A percentile compares a stretch with the other conserved stretches of the same genome.
Conservation (phyloP, 805 yeast species). For the Hyphopichia homilentoma region DNA sequence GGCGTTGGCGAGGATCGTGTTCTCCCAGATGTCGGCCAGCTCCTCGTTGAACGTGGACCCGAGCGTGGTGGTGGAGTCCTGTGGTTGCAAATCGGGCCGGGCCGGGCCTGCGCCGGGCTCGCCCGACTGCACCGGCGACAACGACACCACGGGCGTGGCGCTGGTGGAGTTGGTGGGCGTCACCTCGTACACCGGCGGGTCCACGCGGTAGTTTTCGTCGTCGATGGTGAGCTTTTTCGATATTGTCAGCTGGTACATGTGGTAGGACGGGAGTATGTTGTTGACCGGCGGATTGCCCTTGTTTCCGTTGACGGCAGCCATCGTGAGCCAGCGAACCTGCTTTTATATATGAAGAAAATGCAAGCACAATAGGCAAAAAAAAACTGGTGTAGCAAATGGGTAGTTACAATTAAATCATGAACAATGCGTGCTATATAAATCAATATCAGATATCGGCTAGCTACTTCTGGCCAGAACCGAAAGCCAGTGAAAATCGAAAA, state of each 20-base stretch:
- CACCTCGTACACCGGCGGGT: constrained; percentile 37
- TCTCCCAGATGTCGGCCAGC: constrained; percentile 33
- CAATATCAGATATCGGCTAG: no score
- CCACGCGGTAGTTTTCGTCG: constrained; percentile 36
- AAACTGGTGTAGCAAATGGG: no score
- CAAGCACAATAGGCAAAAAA: no score
- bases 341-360: no score
- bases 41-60: constrained; percentile 16
- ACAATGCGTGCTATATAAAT: no score
- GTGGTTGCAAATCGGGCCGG: constrained; percentile 3
- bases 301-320: no score
- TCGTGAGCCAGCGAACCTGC: no score
- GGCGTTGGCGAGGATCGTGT: constrained; percentile 40
- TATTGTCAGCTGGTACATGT: constrained; percentile 42
- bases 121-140: constrained; percentile 10
- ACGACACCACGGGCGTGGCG: constrained; percentile 7
- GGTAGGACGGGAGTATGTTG: constrained; percentile 42
- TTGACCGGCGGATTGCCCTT: constrained; percentile 19
- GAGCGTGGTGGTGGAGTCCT: not conserved
- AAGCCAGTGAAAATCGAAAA: no score
- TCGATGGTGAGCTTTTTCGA: constrained; percentile 33
- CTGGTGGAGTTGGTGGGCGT: constrained; percentile 15
- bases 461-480: no score
- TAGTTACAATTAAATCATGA: no score
- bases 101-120: constrained; percentile 7